Base-by-base conservation (phyloP, 2,329 filamentous ascomycete species). In the Aspergillus melleus region DNA sequence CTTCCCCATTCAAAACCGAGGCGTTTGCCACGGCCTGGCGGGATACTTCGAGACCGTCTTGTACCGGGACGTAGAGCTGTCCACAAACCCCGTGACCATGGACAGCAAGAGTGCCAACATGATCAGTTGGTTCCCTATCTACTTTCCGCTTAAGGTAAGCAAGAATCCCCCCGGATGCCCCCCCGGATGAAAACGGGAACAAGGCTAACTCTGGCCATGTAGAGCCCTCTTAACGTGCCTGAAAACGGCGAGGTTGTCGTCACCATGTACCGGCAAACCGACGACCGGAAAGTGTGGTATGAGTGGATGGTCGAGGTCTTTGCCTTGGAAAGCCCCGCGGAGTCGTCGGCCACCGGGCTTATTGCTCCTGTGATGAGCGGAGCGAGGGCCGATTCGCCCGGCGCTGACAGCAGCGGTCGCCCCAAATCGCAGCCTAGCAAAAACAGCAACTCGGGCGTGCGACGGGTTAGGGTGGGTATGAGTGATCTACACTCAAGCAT, bases 41-140 rank as follows among this genome's bases (percentile, higher is more conserved):
- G 95, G 94, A 0, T 99, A 97, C 75, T 99, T 99, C 74, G 95
- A 99, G 78, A 92, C 92, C 0, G 91, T 96, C n/a, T 83, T 99
- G 20, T 99, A 98, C 73, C 83, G 79, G 1, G 88, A 86, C 67
- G 86, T 97, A 4, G 94, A 98, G 79, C 84, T 99, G 61, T 96
- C 92, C 70, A 99, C 90, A 4, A 90, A 96, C 70, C 96, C 95
- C 0, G 90, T 96, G 64, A 91, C 89, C 30, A 98, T 99, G 78
- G 91, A 95, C 58, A 80, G 81, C 59, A 98, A 98, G 85, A 96
- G 92, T 81, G 90, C 90, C 72, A 93, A 96, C 69, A 99, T 99
- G 96, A 96, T 97, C 64, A 96, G 91, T 57, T 99, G 95, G 95
- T 99, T 99, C 74, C 95, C 95, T 1, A 98, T 99, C 30, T 97